Conservation (phyloP, 495 filamentous ascomycete species). For the Penicillium salamii region DNA sequence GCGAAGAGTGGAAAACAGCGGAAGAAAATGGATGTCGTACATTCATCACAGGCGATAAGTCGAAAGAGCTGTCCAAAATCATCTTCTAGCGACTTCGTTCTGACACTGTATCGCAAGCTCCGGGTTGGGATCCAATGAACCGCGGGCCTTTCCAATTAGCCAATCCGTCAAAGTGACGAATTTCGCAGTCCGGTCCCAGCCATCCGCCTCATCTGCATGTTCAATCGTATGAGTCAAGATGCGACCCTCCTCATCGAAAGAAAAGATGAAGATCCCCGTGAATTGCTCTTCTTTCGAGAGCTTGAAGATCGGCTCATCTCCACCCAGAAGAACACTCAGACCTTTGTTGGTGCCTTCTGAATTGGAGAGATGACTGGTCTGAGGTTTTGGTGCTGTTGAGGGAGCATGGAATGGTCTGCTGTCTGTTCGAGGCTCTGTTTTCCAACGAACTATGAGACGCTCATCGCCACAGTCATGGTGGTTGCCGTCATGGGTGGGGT, state of each 20-base stretch:
- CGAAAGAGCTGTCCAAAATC: background rate
- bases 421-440: conserved; percentile 53
- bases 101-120: conserved; percentile 32
- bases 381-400: background rate
- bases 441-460: conserved; percentile 85
- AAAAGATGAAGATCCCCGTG: conserved; percentile 84
- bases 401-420: conserved; percentile 21
- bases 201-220: conserved; percentile 75
- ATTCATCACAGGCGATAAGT: background rate
- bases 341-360: conserved; percentile 35
- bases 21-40: background rate
- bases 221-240: conserved; percentile 89
- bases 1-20: background rate
- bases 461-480: conserved; percentile 55
- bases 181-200: conserved; percentile 65
- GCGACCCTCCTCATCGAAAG: conserved; percentile 87
- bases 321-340: conserved; percentile 45
- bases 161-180: conserved; percentile 87
- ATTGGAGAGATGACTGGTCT: conserved; percentile 14
- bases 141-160: conserved; percentile 66
- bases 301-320: conserved; percentile 70
- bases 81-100: conserved; percentile 6
- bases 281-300: conserved; percentile 58
- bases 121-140: conserved; percentile 43
- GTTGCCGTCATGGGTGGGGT: conserved; percentile 20